phyloP scores from a whole-genome alignment of 2,329 filamentous ascomycete species.

The Diaporthe australafricana region DNA sequence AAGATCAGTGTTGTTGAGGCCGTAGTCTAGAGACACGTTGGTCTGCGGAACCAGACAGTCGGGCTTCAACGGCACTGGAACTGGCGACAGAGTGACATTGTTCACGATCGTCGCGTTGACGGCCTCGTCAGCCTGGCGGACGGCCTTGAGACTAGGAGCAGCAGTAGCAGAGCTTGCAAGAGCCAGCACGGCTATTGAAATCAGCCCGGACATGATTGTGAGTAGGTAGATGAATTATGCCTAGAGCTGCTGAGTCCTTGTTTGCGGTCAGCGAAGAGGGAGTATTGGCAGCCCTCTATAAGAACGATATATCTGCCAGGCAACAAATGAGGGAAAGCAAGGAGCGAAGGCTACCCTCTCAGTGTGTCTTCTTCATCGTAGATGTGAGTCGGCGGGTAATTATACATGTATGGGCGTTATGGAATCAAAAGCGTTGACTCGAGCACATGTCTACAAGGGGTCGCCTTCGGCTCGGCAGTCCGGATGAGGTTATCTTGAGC shows the following conservation, averaged over 20 bases:
- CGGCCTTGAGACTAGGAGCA: constrained; percentile 1
- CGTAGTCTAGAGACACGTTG: constrained; percentile 28
- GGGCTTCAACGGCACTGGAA: neutral
- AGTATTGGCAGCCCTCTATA: neutral
- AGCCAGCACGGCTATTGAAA: constrained; percentile 25
- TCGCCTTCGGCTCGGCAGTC: neutral
- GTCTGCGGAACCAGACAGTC: constrained; percentile 5
- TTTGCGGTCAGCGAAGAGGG: neutral
- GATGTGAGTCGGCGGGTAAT: neutral
- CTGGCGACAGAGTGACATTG: constrained; percentile 29
- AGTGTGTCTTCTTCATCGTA: neutral
- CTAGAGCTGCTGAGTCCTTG: neutral
- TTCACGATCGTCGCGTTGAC: constrained; percentile 16
- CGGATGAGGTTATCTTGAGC: constrained; percentile 20
- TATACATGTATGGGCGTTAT: neutral
- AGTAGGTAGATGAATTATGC: no score
- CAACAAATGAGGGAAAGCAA: neutral
- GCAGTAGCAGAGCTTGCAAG: constrained; percentile 18
- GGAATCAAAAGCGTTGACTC: neutral
- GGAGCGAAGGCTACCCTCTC: neutral
- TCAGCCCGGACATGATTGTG: neutral
- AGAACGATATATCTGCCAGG: neutral
- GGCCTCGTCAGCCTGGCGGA: constrained; percentile 23
- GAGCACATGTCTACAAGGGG: constrained; percentile 7
- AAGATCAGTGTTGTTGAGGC: constrained; percentile 13